Evolutionary conservation across 306 rosid species (phyloP), one percentile per base, ranked within the genome.

Genomic region (Aeschynomene evenia): DNA sequence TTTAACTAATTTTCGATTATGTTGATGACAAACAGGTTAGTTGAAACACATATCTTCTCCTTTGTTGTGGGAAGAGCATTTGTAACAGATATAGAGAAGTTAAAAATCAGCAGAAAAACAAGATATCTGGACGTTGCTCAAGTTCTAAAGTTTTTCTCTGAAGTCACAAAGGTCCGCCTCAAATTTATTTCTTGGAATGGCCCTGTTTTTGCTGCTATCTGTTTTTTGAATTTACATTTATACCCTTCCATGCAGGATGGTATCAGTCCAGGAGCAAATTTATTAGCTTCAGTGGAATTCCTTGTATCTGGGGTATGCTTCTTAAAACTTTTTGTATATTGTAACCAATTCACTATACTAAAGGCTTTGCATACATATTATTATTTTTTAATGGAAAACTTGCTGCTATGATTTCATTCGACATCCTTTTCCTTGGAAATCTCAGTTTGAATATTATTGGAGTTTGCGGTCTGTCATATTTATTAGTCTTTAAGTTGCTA

Each of bases 41-140:
- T 89, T 70, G 99, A 95, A 87, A 91, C 97, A 78, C 97, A 95
- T 73, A 87, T 91, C 81, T 95, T 91, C 93, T 95, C 97, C 36
- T 95, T 95, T 77, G 99, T 95, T 71, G 96, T 95, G 74, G 99
- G 99, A 86, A 89, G 99, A 86, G 97, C 99, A 56, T 95, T 95
- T 86, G 99, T 95, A 71, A 86, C 97, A 34, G 99, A 95, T 83
- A 80, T 95, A 70, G 97, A 95, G 72, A 91, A 91, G 86, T 80
- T 95, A 68, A 89, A 91, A 73, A 81, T 89, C 75, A 85, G 87
- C 90, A 87, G 93, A 85, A 86, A 85, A 81, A 83, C 86, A 80
- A 84, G 97, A 75, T 78, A 88, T 65, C 78, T 91, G 91, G 88
- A 83, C 81, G 90, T 82, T 77, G 84, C 71, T 74, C 81, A 91